These are phyloP conservation scores for Platismatia glauca DNA, from an alignment of 495 filamentous ascomycete species.

Conservation along the genomic window DNA sequence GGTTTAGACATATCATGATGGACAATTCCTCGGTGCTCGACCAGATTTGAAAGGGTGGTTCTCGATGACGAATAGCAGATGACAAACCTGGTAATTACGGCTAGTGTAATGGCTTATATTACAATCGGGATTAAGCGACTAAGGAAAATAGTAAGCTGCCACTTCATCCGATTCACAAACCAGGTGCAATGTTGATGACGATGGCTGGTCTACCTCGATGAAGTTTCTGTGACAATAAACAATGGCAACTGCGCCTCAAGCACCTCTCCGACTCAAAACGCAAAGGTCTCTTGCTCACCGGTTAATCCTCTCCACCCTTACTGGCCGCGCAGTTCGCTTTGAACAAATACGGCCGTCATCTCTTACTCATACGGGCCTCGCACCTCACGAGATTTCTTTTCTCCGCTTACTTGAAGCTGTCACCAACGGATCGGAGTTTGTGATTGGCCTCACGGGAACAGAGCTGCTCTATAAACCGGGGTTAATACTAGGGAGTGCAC, in stretches of 20 bases:
- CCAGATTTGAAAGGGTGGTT: no score
- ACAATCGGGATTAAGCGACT: not conserved
- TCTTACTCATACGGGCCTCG: slow-evolving; percentile 74
- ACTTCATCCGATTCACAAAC: no score
- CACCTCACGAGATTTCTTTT: slow-evolving; percentile 88
- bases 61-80: not conserved
- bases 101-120: not conserved
- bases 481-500: slow-evolving; percentile 70
- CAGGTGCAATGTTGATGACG: no score
- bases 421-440: slow-evolving; percentile 90
- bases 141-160: no score
- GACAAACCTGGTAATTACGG: not conserved
- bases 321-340: slow-evolving; percentile 79
- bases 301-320: slow-evolving; percentile 83
- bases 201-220: no score
- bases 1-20: not conserved
- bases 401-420: slow-evolving; percentile 87
- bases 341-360: slow-evolving; percentile 86
- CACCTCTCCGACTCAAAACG: slow-evolving; percentile 62
- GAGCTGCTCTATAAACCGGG: slow-evolving; percentile 85
- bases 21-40: no score
- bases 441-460: slow-evolving; percentile 92
- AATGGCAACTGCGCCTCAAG: slow-evolving; percentile 38
- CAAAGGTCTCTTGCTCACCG: slow-evolving; percentile 76
- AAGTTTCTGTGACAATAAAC: not conserved